Conservation (phyloP, 345 rosid species). For the Combretum micranthum region DNA sequence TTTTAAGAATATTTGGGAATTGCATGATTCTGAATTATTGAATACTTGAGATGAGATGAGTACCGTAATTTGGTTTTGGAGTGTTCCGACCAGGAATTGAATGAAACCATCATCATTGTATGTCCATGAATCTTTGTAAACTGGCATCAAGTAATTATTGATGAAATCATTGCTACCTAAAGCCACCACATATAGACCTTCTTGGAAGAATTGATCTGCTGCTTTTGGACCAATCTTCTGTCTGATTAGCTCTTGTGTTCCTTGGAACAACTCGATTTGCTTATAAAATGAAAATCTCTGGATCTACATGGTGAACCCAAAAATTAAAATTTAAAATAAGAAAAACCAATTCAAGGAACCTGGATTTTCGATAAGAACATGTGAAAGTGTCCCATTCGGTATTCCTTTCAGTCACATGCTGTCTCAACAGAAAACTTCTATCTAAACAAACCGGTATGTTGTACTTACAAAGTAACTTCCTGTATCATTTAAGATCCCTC, state of each 20-base stretch:
- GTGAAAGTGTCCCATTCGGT: too few species aligned
- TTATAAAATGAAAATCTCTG: constrained; percentile 64
- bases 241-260: constrained; percentile 43
- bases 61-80: constrained; percentile 57
- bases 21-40: background rate
- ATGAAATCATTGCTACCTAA: constrained; percentile 99
- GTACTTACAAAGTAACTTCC: constrained; percentile 74
- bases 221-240: constrained; percentile 43
- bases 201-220: constrained; percentile 59
- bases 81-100: constrained; percentile 66
- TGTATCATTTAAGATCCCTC: constrained; percentile 87
- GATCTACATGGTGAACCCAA: constrained; percentile 34
- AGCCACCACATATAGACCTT: constrained; percentile 68
- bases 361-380: too few species aligned
- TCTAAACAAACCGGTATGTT: background rate
- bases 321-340: background rate
- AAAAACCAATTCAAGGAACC: too few species aligned
- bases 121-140: constrained; percentile 74
- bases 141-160: constrained; percentile 90
- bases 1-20: too few species aligned
- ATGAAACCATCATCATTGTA: constrained; percentile 65
- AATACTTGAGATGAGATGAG: background rate
- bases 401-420: too few species aligned
- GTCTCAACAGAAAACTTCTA: too few species aligned
- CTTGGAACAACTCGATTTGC: constrained; percentile 75